phyloP scores from a whole-genome alignment of 495 filamentous ascomycete species.

The Aspergillus incahuasiensis region DNA sequence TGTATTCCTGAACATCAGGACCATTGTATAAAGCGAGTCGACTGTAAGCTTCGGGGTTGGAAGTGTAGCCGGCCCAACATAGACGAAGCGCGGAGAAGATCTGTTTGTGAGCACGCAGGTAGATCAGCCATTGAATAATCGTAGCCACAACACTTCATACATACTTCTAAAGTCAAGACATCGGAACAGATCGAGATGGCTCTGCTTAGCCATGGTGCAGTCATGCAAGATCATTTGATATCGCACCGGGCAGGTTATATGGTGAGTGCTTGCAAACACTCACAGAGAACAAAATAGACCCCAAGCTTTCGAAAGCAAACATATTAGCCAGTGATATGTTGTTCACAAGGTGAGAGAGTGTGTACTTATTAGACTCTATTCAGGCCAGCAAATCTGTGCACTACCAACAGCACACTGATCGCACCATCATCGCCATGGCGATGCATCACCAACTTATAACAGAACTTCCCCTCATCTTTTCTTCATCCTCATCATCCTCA shows the following conservation, averaged over 20 bases:
- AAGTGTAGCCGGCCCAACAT: too few species aligned
- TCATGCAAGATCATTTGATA: neutral
- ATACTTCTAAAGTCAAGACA: too few species aligned
- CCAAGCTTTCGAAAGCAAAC: neutral
- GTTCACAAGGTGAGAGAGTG: neutral
- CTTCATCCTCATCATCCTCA: neutral
- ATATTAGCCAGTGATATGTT: neutral
- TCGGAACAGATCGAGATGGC: too few species aligned
- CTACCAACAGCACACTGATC: neutral
- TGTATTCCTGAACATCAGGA: too few species aligned
- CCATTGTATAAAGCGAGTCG: too few species aligned
- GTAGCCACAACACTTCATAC: too few species aligned
- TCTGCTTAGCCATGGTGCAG: too few species aligned
- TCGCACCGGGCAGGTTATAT: neutral
- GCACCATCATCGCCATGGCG: constrained; percentile 2
- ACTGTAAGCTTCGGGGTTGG: too few species aligned
- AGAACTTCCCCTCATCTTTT: neutral
- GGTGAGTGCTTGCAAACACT: neutral
- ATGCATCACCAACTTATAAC: neutral
- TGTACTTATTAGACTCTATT: neutral
- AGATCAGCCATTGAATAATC: too few species aligned
- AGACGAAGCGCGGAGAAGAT: too few species aligned
- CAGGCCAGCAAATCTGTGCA: neutral
- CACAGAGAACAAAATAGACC: neutral
- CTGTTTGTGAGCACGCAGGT: too few species aligned